A percentile compares a stretch with the other conserved stretches of the same genome.
These are phyloP conservation scores for Exophiala aquamarina DNA, from an alignment of 2,329 filamentous ascomycete species.

Conservation along the genomic window DNA sequence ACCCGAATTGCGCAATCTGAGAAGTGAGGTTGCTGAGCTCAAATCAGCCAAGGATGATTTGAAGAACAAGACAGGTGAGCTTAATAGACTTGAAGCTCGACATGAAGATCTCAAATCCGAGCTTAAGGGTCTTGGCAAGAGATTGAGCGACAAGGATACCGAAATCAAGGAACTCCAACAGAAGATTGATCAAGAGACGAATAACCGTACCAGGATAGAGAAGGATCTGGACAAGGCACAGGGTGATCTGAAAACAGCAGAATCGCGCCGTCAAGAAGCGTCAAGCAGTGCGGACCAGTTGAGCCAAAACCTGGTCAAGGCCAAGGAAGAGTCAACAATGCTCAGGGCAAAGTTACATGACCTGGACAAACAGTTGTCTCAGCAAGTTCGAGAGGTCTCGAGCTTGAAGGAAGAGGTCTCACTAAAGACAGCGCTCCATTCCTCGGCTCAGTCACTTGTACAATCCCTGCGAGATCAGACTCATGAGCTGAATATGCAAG, in stretches of 20 bases:
- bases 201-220: constrained; percentile 70
- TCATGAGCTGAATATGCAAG: constrained; percentile 81
- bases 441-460: constrained; percentile 79
- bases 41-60: constrained; percentile 76
- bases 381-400: constrained; percentile 66
- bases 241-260: constrained; percentile 73
- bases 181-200: constrained; percentile 73
- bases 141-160: constrained; percentile 69
- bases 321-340: constrained; percentile 68
- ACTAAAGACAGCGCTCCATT: constrained; percentile 81
- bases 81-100: constrained; percentile 75
- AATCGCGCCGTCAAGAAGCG: constrained; percentile 77
- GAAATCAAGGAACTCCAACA: constrained; percentile 79
- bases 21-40: constrained; percentile 73
- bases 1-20: constrained; percentile 76
- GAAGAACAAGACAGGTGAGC: constrained; percentile 58
- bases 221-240: constrained; percentile 73
- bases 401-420: constrained; percentile 75
- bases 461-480: constrained; percentile 92
- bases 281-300: constrained; percentile 71
- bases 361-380: constrained; percentile 71
- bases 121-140: constrained; percentile 66
- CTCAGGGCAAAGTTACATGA: constrained; percentile 62
- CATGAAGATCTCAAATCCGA: constrained; percentile 81
- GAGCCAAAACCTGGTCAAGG: constrained; percentile 66